Evolutionary conservation across 75 land plant species (phyloP).

Genomic region (Chamaecyparis obtusa): DNA sequence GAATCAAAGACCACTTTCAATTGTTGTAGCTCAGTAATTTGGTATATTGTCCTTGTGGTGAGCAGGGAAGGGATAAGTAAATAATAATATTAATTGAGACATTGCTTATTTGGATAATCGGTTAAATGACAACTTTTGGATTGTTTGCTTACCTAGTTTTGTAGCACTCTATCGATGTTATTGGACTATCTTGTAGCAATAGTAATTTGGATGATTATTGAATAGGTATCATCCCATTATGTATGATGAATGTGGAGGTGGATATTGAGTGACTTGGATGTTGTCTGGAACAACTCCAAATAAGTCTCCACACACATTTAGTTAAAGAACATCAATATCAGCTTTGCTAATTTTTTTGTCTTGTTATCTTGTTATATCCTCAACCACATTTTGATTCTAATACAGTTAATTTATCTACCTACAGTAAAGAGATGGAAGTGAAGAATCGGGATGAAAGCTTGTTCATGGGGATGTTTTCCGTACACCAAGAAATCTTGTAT

Average conservation of each 20-base stretch:
- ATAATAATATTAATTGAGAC: neutral
- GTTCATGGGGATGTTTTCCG: constrained; percentile 44
- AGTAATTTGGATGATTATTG: neutral
- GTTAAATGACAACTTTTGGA: neutral
- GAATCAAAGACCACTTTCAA: neutral
- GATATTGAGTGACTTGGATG: neutral
- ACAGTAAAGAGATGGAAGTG: constrained; percentile 37
- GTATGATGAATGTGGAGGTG: neutral
- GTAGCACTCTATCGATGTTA: neutral
- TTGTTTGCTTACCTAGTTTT: neutral
- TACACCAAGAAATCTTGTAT: constrained; percentile 23
- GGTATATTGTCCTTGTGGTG: neutral
- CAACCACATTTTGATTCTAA: neutral
- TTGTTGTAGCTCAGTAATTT: neutral
- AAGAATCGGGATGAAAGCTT: constrained; percentile 45
- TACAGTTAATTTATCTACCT: neutral
- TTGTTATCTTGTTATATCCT: neutral
- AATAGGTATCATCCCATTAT: neutral
- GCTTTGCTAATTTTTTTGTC: constrained; percentile 1
- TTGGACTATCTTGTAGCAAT: neutral
- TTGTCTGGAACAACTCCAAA: neutral
- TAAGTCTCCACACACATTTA: neutral
- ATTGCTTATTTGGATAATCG: neutral
- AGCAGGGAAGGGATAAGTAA: neutral
- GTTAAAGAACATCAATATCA: neutral